A percentile compares a stretch with the other conserved stretches of the same genome.
phyloP scores from a whole-genome alignment of 1,139 yeast species.

The Saccharomyces pastorianus region DNA sequence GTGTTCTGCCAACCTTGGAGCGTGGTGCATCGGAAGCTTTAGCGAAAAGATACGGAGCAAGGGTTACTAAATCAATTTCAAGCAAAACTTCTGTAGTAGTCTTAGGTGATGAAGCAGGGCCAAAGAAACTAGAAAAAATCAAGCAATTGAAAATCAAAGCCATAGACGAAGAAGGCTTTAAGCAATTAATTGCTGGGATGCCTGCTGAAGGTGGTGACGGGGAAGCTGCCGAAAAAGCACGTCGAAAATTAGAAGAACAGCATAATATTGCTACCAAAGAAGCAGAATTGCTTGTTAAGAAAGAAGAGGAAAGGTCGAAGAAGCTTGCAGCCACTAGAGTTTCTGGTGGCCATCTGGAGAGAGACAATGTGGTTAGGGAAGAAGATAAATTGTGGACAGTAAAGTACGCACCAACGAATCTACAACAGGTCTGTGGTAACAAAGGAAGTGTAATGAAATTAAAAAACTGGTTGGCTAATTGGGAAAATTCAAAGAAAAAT shows the following conservation, averaged over 20 bases:
- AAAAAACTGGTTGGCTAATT: constrained; percentile 64
- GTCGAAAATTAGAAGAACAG: constrained; percentile 59
- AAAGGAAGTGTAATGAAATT: constrained; percentile 64
- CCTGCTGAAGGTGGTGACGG: constrained; percentile 92
- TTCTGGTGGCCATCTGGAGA: constrained; percentile 18
- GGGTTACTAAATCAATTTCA: constrained; percentile 79
- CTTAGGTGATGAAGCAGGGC: constrained; percentile 94
- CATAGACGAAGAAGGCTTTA: constrained; percentile 79
- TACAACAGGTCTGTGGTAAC: constrained; percentile 84
- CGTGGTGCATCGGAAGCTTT: constrained; percentile 67
- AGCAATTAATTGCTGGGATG: constrained; percentile 64
- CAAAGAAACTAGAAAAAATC: constrained; percentile 81
- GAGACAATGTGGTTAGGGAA: constrained; percentile 24
- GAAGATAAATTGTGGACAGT: constrained; percentile 79
- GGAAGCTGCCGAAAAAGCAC: constrained; percentile 64
- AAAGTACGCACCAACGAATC: constrained; percentile 75
- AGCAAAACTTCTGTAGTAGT: constrained; percentile 84
- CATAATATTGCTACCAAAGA: constrained; percentile 46
- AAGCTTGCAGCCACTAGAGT: constrained; percentile 21
- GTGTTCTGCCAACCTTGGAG: constrained; percentile 70
- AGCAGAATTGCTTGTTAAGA: constrained; percentile 41
- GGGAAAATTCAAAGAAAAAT: constrained; percentile 53
- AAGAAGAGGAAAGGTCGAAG: constrained; percentile 12
- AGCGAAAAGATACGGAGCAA: constrained; percentile 88
- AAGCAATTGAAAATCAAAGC: constrained; percentile 66